Conservation (phyloP, 2,329 filamentous ascomycete species). For the Trichoderma sp. region DNA sequence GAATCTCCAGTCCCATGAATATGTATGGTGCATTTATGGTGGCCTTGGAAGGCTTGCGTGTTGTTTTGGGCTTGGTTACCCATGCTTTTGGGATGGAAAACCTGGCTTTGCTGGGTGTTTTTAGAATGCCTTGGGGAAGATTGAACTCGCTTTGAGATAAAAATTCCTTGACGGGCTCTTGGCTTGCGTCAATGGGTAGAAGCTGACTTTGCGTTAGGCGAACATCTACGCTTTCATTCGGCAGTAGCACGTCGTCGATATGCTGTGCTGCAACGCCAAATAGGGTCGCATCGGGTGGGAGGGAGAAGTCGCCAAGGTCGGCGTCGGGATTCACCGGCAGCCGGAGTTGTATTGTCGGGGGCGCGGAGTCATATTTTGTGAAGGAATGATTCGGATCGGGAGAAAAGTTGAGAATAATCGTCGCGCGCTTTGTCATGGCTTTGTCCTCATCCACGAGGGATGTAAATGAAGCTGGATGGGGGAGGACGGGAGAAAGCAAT, state of each 20-base stretch:
- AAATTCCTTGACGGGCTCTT: slow-evolving; percentile 42
- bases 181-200: slow-evolving; percentile 38
- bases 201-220: slow-evolving; percentile 40
- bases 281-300: slow-evolving; percentile 33
- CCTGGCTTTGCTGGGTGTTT: slow-evolving; percentile 34
- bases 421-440: slow-evolving; percentile 26
- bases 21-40: slow-evolving; percentile 32
- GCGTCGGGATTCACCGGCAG: slow-evolving; percentile 32
- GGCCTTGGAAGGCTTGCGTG: not conserved
- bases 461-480: slow-evolving; percentile 46
- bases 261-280: slow-evolving; percentile 30
- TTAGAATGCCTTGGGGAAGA: slow-evolving; percentile 40
- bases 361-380: not conserved
- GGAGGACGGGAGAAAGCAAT: slow-evolving; percentile 44
- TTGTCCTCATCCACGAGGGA: slow-evolving; percentile 35
- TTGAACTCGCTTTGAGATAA: slow-evolving; percentile 45
- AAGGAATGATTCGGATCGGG: slow-evolving; percentile 29
- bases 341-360: slow-evolving; percentile 30
- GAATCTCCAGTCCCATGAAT: slow-evolving; percentile 53
- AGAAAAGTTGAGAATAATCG: slow-evolving; percentile 47
- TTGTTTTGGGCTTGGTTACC: not conserved
- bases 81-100: slow-evolving; percentile 34
- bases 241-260: slow-evolving; percentile 45
- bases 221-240: slow-evolving; percentile 46
- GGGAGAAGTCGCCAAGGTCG: slow-evolving; percentile 28